phyloP scores from a whole-genome alignment of 2,329 filamentous ascomycete genomes.

The Calonectria multiphialidica region DNA sequence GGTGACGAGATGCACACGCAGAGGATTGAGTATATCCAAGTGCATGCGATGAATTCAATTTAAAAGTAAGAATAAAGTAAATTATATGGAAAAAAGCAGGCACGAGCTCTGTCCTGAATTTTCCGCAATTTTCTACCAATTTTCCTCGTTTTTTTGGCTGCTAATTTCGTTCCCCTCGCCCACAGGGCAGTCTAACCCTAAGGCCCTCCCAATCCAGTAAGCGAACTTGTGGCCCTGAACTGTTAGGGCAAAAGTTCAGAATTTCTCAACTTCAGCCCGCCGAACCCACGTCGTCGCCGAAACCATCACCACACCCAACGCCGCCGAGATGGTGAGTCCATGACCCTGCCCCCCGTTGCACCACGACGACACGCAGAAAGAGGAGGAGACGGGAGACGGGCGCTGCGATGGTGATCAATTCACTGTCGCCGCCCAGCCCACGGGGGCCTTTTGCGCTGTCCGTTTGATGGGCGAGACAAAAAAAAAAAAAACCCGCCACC shows the following conservation, averaged over 20 bases:
- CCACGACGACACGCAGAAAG: constrained; percentile 31
- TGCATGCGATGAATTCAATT: neutral
- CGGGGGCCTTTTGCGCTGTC: neutral
- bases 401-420: constrained; percentile 10
- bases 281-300: constrained; percentile 63
- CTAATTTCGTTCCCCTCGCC: constrained; percentile 7
- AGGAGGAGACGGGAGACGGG: constrained; percentile 30
- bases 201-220: constrained; percentile 55
- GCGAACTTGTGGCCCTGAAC: constrained; percentile 55
- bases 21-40: neutral
- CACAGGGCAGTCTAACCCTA: constrained; percentile 58
- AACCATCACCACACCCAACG: constrained; percentile 65
- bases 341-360: constrained; percentile 35
- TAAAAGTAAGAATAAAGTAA: neutral
- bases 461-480: neutral
- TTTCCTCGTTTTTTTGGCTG: constrained; percentile 25
- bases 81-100: too few relatives aligned
- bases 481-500: too few relatives aligned
- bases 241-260: constrained; percentile 61
- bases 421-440: neutral
- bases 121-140: constrained; percentile 19
- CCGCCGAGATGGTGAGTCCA: constrained; percentile 69
- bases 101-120: neutral
- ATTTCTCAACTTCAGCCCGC: constrained; percentile 61
- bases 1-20: constrained; percentile 35